Conservation (phyloP, 805 yeast genomes). For the Blastobotrys robertii region DNA sequence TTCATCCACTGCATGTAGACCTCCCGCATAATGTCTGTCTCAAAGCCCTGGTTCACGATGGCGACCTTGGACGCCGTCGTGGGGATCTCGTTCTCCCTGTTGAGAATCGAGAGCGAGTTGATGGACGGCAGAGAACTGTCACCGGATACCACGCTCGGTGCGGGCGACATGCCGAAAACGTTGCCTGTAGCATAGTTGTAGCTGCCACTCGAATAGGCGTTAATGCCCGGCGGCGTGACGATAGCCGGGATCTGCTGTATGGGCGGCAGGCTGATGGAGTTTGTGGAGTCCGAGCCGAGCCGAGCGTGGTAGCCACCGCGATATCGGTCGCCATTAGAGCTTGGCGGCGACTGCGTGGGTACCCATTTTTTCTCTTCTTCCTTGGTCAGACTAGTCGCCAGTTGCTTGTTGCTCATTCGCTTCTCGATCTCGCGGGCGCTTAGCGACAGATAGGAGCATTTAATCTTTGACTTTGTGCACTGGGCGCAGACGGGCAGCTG, state of each 20-base stretch:
- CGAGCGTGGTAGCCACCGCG: neutral
- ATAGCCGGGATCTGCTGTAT: neutral
- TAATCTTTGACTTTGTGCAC: constrained; percentile 39
- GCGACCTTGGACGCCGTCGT: constrained; percentile 4
- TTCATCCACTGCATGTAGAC: constrained; percentile 20
- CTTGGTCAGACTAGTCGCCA: neutral
- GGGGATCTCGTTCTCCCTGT: neutral
- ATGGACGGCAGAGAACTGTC: constrained; percentile 3
- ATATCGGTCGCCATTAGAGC: constrained; percentile 3
- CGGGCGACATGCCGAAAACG: too few species aligned
- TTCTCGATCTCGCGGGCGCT: constrained; percentile 36
- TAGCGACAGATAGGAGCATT: constrained; percentile 40
- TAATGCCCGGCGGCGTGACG: too few species aligned
- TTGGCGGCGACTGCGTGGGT: constrained; percentile 2
- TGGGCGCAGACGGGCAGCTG: constrained; percentile 48
- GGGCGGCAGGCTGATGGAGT: neutral
- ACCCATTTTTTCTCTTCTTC: constrained; percentile 3
- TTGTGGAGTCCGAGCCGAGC: neutral
- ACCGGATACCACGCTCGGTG: too few species aligned
- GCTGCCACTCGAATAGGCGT: too few species aligned
- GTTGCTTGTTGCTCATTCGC: constrained; percentile 14
- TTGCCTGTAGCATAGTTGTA: too few species aligned
- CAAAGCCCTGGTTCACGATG: constrained; percentile 21
- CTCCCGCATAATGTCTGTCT: constrained; percentile 18
- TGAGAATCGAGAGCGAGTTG: constrained; percentile 2